These are phyloP conservation scores for Sporothrix pallida DNA, from an alignment of 2,329 filamentous ascomycete species.

Conservation along the genomic window DNA sequence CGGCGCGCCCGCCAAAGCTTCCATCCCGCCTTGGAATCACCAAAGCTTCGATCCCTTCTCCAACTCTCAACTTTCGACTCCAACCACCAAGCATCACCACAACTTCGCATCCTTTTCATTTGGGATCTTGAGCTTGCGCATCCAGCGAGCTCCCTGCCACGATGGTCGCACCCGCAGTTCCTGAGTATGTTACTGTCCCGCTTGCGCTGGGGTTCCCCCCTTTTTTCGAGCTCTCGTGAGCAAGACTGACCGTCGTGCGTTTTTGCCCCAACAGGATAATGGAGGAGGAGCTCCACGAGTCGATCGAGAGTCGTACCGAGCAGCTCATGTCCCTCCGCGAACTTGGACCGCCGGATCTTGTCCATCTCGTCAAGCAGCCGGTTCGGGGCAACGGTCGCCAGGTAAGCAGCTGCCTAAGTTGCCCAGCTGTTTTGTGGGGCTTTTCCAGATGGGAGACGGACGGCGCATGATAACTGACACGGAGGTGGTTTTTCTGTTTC, in stretches of 20 bases:
- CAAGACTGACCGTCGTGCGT: slow-evolving; percentile 37
- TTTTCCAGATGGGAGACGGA: not conserved
- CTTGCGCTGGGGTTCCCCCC: not conserved
- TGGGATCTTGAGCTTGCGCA: slow-evolving; percentile 18
- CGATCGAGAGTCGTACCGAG: slow-evolving; percentile 91
- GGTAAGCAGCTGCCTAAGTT: slow-evolving; percentile 44
- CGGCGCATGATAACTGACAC: slow-evolving; percentile 8
- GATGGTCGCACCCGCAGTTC: slow-evolving; percentile 77
- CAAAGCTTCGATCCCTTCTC: not conserved
- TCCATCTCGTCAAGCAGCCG: slow-evolving; percentile 85
- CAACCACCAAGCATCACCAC: not conserved
- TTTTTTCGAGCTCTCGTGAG: not conserved
- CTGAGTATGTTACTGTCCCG: slow-evolving; percentile 64
- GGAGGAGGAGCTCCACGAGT: slow-evolving; percentile 89
- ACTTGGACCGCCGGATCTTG: slow-evolving; percentile 92
- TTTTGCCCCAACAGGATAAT: slow-evolving; percentile 68
- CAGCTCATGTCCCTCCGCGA: slow-evolving; percentile 84
- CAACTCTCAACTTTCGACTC: not conserved
- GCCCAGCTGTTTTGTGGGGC: not conserved
- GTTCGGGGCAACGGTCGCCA: slow-evolving; percentile 63
- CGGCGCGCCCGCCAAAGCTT: slow-evolving; percentile 21
- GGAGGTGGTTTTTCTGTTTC: not conserved
- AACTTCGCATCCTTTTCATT: not conserved
- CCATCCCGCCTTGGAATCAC: not conserved
- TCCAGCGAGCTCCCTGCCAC: slow-evolving; percentile 42